A percentile compares a stretch with the other conserved stretches of the same genome.
phyloP scores from a whole-genome alignment of 2,329 filamentous ascomycete species.

The Fusarium phyllophilum region DNA sequence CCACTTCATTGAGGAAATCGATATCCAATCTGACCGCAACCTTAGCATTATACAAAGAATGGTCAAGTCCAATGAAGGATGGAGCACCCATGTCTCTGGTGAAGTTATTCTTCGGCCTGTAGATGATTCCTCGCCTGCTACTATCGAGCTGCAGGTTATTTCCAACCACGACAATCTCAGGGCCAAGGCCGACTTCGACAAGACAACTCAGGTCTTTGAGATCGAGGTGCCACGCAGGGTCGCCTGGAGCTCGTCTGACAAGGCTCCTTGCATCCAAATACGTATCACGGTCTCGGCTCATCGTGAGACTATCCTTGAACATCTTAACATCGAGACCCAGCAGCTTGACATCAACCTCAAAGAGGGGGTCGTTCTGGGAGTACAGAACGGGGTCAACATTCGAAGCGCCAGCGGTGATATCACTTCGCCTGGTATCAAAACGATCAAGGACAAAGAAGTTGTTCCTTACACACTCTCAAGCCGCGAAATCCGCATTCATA shows the following conservation, averaged over 20 bases:
- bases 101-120: slow-evolving; percentile 56
- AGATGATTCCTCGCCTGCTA: slow-evolving; percentile 47
- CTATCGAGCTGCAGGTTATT: slow-evolving; percentile 56
- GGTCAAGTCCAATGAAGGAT: slow-evolving; percentile 34
- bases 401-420: slow-evolving; percentile 54
- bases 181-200: slow-evolving; percentile 48
- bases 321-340: slow-evolving; percentile 50
- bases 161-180: slow-evolving; percentile 57
- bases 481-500: slow-evolving; percentile 54
- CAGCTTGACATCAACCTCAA: slow-evolving; percentile 55
- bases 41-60: slow-evolving; percentile 55
- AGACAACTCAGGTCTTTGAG: slow-evolving; percentile 50
- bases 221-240: slow-evolving; percentile 53
- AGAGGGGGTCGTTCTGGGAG: slow-evolving; percentile 53
- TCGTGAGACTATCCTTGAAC: slow-evolving; percentile 49
- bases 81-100: slow-evolving; percentile 55
- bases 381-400: slow-evolving; percentile 46
- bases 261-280: slow-evolving; percentile 59
- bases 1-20: background rate
- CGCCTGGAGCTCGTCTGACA: slow-evolving; percentile 39
- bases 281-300: slow-evolving; percentile 60
- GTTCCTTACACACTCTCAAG: slow-evolving; percentile 56
- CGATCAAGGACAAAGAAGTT: slow-evolving; percentile 32
- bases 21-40: slow-evolving; percentile 49
- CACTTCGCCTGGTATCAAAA: slow-evolving; percentile 46